phyloP scores from a whole-genome alignment of 2,329 filamentous ascomycete species.

The Graphiopsis chlorocephala region DNA sequence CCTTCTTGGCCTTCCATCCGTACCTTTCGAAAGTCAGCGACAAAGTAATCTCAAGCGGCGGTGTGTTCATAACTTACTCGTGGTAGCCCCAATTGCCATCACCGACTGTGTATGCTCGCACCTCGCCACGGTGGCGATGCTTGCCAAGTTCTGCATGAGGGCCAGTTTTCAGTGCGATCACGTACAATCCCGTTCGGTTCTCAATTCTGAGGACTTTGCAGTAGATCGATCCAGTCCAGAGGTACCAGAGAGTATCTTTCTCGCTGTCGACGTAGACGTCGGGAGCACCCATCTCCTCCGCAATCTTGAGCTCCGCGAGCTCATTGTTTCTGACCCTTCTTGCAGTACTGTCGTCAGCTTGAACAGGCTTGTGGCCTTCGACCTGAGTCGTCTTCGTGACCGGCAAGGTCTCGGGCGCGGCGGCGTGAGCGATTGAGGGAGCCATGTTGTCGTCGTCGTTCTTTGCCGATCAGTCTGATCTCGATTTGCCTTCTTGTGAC shows the following conservation, averaged over 20 bases:
- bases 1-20: conserved; percentile 8
- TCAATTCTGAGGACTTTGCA: conserved; percentile 15
- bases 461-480: too few relatives aligned
- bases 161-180: conserved; percentile 15
- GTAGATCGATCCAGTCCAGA: conserved; percentile 17
- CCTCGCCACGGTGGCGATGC: conserved; percentile 16
- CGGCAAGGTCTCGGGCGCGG: too few relatives aligned
- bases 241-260: conserved; percentile 16
- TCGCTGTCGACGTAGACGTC: conserved; percentile 18
- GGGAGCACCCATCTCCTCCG: conserved; percentile 10
- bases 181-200: conserved; percentile 15
- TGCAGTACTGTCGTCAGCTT: too few relatives aligned
- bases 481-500: too few relatives aligned
- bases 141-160: conserved; percentile 17
- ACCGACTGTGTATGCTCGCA: conserved; percentile 12
- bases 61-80: too few relatives aligned
- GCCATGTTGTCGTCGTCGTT: too few relatives aligned
- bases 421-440: too few relatives aligned
- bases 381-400: too few relatives aligned
- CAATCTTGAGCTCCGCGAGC: conserved; percentile 10
- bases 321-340: conserved; percentile 11
- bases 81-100: neutral
- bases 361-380: too few relatives aligned
- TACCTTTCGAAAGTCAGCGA: neutral
- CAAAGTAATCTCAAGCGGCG: too few relatives aligned